Evolutionary conservation across 805 yeast genomes (phyloP), one percentile per base, ranked within the genome.

Genomic region (Wickerhamiella occidentalis): DNA sequence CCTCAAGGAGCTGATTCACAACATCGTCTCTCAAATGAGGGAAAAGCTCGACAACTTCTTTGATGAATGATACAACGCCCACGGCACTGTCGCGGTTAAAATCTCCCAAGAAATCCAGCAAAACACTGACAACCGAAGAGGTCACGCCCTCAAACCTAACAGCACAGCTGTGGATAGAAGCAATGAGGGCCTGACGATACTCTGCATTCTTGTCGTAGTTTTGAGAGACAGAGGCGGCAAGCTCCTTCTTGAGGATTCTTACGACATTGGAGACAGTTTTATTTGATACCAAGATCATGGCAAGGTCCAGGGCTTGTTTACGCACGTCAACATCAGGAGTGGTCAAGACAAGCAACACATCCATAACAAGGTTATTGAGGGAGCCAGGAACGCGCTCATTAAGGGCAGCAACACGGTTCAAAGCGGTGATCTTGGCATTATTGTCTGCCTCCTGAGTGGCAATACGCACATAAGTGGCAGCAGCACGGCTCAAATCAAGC

Each of bases 241-340:
- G 75, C 68, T 92, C 99, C 63, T 86, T 92, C 70, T 85, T 90
- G 67, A 92, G 77, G 56, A 90, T 75, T 61, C 87, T 85, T 55
- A 92, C 83, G 33, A 90, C 95, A 61, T 86, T 95, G 61, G 87
- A 96, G 48, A 87, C 95, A 58, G 90, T 90, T 70, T 94, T 84
- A 58, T 82, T 77, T 37, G 94, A 74, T 44, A 87, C 80, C 61
- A 92, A 74, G 54, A 79, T 75, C 61, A 92, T 71, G n/a, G 94
- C 77, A 46, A 90, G 83, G 50, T 80, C 82, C 54, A 94, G 73
- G 4, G 95, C 95, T 66, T 84, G 85, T 56, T 78, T 75, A 62
- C 95, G 85, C 50, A 92, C 96, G 58, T 84, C 96, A 53, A 88
- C 64, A 59, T 92, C 96, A 55, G 87, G 94, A 2, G 94, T 75